Conservation (phyloP, 1,284 basidiomycete species). For the Fomitopsis palustris region DNA sequence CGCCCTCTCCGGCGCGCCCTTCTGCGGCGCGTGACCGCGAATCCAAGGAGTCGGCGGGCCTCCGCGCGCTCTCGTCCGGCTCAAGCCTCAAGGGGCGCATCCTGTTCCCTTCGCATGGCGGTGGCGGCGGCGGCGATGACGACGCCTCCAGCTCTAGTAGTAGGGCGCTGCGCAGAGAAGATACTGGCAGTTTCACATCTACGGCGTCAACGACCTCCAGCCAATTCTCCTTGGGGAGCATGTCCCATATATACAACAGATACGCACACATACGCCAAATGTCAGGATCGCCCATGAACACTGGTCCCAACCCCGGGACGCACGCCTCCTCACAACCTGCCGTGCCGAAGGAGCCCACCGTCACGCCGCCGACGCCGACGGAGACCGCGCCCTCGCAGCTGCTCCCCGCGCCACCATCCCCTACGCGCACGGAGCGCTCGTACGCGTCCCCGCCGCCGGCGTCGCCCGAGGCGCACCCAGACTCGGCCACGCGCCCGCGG, state of each 20-base stretch:
- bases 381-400: slow-evolving; percentile 23
- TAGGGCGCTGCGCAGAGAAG: slow-evolving; percentile 26
- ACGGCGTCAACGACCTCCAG: slow-evolving; percentile 18
- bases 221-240: slow-evolving; percentile 9
- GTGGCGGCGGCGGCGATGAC: slow-evolving; percentile 30
- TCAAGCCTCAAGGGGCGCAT: slow-evolving; percentile 63
- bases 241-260: slow-evolving; percentile 5
- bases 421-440: slow-evolving; percentile 14
- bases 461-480: slow-evolving; percentile 9
- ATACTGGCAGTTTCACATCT: slow-evolving; percentile 29
- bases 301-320: not conserved
- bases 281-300: slow-evolving; percentile 7
- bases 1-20: slow-evolving; percentile 71
- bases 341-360: slow-evolving; percentile 20
- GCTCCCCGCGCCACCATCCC: slow-evolving; percentile 29
- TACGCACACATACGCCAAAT: slow-evolving; percentile 5
- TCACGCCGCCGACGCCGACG: slow-evolving; percentile 38
- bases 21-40: slow-evolving; percentile 41
- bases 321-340: slow-evolving; percentile 8
- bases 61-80: slow-evolving; percentile 47
- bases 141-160: slow-evolving; percentile 14
- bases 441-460: slow-evolving; percentile 5
- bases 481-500: slow-evolving; percentile 8
- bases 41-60: slow-evolving; percentile 49
- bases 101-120: slow-evolving; percentile 45